phyloP scores from a whole-genome alignment of 2,329 filamentous ascomycete species.

The Talaromyces islandicus region DNA sequence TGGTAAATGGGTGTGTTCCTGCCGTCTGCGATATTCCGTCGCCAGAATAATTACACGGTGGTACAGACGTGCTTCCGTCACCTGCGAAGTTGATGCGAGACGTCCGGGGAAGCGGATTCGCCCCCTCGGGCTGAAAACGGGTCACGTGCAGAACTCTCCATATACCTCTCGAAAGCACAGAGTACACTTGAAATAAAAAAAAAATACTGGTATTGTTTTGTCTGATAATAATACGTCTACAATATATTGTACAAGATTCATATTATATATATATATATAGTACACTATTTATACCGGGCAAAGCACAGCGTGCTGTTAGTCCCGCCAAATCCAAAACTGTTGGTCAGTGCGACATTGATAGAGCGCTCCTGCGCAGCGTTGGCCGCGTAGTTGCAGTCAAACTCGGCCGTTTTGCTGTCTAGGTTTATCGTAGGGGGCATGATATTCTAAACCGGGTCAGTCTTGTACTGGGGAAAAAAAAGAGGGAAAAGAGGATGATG shows the following conservation, averaged over 20 bases:
- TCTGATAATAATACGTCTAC: background rate
- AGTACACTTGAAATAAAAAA: background rate
- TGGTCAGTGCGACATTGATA: slow-evolving; percentile 74
- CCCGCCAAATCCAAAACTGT: slow-evolving; percentile 96
- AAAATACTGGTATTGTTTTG: no score
- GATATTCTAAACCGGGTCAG: slow-evolving; percentile 52
- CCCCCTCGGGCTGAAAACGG: background rate
- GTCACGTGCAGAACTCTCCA: slow-evolving; percentile 7
- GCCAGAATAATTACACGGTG: background rate
- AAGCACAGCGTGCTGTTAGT: slow-evolving; percentile 91
- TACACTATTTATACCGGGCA: slow-evolving; percentile 19
- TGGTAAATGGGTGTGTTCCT: no score
- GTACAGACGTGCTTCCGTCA: background rate
- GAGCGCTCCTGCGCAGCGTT: slow-evolving; percentile 61
- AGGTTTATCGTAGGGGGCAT: slow-evolving; percentile 87
- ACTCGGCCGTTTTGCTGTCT: slow-evolving; percentile 56
- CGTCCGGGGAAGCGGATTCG: slow-evolving; percentile 7
- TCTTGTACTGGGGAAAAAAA: background rate
- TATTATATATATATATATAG: no score
- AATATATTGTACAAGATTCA: slow-evolving; percentile 4
- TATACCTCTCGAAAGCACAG: no score
- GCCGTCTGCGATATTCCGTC: no score
- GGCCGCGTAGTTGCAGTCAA: slow-evolving; percentile 81
- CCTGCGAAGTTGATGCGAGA: background rate
- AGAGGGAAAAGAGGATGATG: background rate